Evolutionary conservation across 768 basidiomycete species (phyloP).

Genomic region (Lactifluus volemus): DNA sequence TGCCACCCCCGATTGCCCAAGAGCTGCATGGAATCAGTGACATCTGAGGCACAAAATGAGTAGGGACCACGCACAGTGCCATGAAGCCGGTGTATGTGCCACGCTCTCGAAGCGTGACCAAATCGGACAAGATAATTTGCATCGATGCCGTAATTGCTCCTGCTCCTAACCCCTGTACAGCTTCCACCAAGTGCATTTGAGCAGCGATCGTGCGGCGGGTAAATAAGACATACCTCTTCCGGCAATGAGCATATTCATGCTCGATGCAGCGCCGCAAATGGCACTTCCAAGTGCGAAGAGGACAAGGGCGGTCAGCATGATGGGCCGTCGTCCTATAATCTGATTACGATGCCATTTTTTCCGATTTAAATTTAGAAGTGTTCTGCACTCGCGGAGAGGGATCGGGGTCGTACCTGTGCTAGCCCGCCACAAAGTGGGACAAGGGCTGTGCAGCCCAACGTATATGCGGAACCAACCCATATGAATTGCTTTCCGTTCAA

Average conservation of each 20-base stretch:
- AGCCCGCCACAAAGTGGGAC: not conserved
- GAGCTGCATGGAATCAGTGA: too few relatives aligned
- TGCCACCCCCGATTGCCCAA: too few relatives aligned
- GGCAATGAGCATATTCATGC: too few relatives aligned
- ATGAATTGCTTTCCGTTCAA: too few relatives aligned
- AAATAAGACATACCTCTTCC: too few relatives aligned
- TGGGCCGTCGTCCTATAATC: slow-evolving; percentile 27
- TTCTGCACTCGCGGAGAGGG: not conserved
- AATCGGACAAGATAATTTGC: slow-evolving; percentile 28
- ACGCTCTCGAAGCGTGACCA: slow-evolving; percentile 29
- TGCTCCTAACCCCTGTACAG: slow-evolving; percentile 22
- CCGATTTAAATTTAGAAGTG: not conserved
- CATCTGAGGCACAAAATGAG: too few relatives aligned
- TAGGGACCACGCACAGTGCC: slow-evolving; percentile 21
- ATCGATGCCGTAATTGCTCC: slow-evolving; percentile 25
- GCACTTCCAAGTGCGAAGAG: too few relatives aligned
- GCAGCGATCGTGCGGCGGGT: not conserved
- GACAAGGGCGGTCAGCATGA: slow-evolving; percentile 18
- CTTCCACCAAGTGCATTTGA: too few relatives aligned
- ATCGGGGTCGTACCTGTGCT: slow-evolving; percentile 9
- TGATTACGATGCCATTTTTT: not conserved
- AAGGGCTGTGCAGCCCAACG: too few relatives aligned
- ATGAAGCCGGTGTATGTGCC: slow-evolving; percentile 27
- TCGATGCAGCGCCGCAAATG: too few relatives aligned
- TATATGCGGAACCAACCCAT: too few relatives aligned